These are phyloP conservation scores for Candida smagusa DNA, from an alignment of 1,139 yeast genomes.

Conservation along the genomic window DNA sequence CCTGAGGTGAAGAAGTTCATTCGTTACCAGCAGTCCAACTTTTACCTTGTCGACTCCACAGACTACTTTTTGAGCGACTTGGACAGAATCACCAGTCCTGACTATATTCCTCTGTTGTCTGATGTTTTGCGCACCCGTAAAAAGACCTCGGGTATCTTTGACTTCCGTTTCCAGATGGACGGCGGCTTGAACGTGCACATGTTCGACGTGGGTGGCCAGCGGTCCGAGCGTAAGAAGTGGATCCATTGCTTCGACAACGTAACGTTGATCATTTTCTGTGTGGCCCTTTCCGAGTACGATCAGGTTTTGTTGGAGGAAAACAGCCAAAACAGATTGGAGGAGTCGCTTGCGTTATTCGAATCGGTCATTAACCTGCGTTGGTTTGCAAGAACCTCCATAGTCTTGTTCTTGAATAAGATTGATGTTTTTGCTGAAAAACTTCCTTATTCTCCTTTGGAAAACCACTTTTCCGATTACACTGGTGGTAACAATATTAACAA, in stretches of 20 bases:
- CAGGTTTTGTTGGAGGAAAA: slow-evolving; percentile 81
- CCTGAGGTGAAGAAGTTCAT: slow-evolving; percentile 59
- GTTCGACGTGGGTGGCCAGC: slow-evolving; percentile 93
- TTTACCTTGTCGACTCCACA: slow-evolving; percentile 86
- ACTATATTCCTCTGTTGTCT: slow-evolving; percentile 67
- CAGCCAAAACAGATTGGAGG: slow-evolving; percentile 78
- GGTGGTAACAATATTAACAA: slow-evolving; percentile 87
- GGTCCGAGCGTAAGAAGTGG: slow-evolving; percentile 93
- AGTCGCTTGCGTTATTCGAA: slow-evolving; percentile 80
- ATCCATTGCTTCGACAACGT: slow-evolving; percentile 94
- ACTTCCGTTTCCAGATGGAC: slow-evolving; percentile 75
- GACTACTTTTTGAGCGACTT: slow-evolving; percentile 72
- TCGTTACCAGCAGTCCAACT: slow-evolving; percentile 63
- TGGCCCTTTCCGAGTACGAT: slow-evolving; percentile 86
- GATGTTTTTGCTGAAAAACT: slow-evolving; percentile 87
- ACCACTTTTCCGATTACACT: slow-evolving; percentile 83
- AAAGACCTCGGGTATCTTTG: slow-evolving; percentile 90
- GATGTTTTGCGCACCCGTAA: slow-evolving; percentile 87
- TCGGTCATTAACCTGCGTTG: slow-evolving; percentile 92
- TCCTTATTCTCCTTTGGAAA: slow-evolving; percentile 76
- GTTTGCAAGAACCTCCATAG: slow-evolving; percentile 85
- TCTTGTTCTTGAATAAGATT: slow-evolving; percentile 81
- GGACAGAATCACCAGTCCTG: slow-evolving; percentile 55
- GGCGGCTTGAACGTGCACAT: slow-evolving; percentile 70
- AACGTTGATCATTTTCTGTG: slow-evolving; percentile 84